Evolutionary conservation across 768 basidiomycete genomes (phyloP), one percentile per base, ranked within the genome.

Genomic region (Tulasnella sp.): DNA sequence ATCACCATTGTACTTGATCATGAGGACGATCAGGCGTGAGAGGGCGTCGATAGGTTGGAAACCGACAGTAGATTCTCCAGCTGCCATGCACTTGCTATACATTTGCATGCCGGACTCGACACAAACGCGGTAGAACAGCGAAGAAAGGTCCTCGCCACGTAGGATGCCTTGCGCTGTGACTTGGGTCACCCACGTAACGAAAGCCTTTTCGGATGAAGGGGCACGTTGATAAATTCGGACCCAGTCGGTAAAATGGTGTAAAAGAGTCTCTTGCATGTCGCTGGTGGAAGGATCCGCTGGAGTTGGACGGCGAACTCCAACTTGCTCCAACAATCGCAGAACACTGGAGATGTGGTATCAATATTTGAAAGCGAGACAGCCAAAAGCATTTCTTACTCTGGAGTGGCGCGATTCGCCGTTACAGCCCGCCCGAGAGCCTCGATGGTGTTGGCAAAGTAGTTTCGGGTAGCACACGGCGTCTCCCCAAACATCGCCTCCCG

Each of bases 1-100:
- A 71, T 99, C 96, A 9, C 93, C 96, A 63, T 98, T 94, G 68
- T 98, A 97, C 74, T 98, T 98, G 79, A 98, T 92, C 72, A 99
- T 93, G 70, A 96, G 91, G 34, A 90, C 86, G 62, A 99, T 89
- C 60, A 99, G 75, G 62, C 91, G 81, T 35, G 94, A 90, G 75
- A 97, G 82, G 1, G 96, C 92, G 69, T 99, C 96, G 64, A 98
- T 74, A 14, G 91, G 86, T 67, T 89, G 91, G 74, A 93, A 97
- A 21, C 87, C 81, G 57, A 34, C 79, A 79, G 60, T 76, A 79
- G 64, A 25, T 8, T 90, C 85, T 42, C 84, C 83, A 8, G 80
- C 73, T 23, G 82, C 76, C 34, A 84, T 71, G 63, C 79, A 82
- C 67, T 87, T 83, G 68, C 82, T 71, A 62, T 67, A 71, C 93